These are phyloP conservation scores for Quercus variabilis DNA, from an alignment of 306 rosid species.

Conservation along the genomic window DNA sequence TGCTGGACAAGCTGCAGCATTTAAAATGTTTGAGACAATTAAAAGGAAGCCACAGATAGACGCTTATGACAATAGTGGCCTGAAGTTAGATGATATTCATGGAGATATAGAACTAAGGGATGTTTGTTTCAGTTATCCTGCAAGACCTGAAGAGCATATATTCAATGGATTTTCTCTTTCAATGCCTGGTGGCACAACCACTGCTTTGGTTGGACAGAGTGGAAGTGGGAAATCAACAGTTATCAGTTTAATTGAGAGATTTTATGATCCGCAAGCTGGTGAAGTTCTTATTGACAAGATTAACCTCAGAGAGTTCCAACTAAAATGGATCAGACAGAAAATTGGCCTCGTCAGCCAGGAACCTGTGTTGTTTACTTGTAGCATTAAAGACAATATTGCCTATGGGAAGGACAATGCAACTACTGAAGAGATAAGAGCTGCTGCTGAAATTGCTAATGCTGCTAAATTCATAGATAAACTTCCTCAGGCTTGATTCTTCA, in stretches of 20 bases:
- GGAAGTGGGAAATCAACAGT: constrained; percentile 90
- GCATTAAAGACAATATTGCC: constrained; percentile 74
- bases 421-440: constrained; percentile 59
- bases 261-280: constrained; percentile 77
- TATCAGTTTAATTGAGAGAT: constrained; percentile 72
- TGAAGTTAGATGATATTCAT: constrained; percentile 42
- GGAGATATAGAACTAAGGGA: constrained; percentile 68
- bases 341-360: constrained; percentile 84
- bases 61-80: constrained; percentile 50
- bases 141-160: constrained; percentile 60
- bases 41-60: constrained; percentile 74
- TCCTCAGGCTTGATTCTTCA: constrained; percentile 44
- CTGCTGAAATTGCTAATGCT: constrained; percentile 78
- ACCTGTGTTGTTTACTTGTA: constrained; percentile 61
- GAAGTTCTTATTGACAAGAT: constrained; percentile 72
- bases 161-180: constrained; percentile 55
- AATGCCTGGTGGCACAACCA: constrained; percentile 63
- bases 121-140: constrained; percentile 67
- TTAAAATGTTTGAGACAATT: constrained; percentile 76
- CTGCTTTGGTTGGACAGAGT: constrained; percentile 83
- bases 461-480: constrained; percentile 64
- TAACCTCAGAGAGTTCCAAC: constrained; percentile 57
- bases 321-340: constrained; percentile 81
- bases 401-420: constrained; percentile 74
- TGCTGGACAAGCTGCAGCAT: constrained; percentile 88